A percentile compares a stretch with the other conserved stretches of the same genome.
phyloP scores from a whole-genome alignment of 1,284 basidiomycete species.

The Ceratobasidium sp. region DNA sequence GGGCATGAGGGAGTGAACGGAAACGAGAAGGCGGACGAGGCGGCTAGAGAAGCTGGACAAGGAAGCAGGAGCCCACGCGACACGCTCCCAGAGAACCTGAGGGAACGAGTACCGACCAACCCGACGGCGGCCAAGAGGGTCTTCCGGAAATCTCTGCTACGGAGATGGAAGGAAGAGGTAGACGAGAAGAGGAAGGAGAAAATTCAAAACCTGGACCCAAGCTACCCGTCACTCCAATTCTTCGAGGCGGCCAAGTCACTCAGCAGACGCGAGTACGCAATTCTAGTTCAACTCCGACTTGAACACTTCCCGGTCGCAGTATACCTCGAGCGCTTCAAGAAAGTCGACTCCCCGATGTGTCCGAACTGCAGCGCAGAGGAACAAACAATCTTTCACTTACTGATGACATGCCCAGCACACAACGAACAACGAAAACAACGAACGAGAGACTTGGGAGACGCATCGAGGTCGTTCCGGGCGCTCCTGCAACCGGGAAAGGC shows the following conservation, averaged over 20 bases:
- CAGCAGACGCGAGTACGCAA: not conserved
- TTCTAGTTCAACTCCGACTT: not conserved
- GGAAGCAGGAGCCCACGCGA: not conserved
- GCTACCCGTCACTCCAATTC: conserved; percentile 1
- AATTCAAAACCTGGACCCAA: not conserved
- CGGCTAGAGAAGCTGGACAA: conserved; percentile 1
- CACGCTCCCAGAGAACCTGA: not conserved
- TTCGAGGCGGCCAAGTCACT: not conserved
- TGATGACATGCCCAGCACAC: too few relatives aligned
- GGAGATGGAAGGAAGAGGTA: not conserved
- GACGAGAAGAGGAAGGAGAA: not conserved
- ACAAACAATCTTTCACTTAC: not conserved
- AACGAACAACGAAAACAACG: too few relatives aligned
- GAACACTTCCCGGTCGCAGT: conserved; percentile 1
- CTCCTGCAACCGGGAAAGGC: not conserved
- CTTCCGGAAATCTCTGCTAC: not conserved
- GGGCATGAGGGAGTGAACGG: too few relatives aligned
- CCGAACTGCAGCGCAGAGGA: not conserved
- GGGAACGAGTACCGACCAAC: not conserved
- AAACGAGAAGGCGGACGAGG: too few relatives aligned
- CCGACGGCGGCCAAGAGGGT: conserved; percentile 5
- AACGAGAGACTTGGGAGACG: too few relatives aligned
- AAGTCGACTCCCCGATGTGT: not conserved
- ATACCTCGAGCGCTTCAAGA: too few relatives aligned
- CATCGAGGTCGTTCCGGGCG: too few relatives aligned